Percentiles rank a stretch among this genome's conserved stretches.
These are phyloP conservation scores for Schizophyllum commune DNA, from an alignment of 1,284 basidiomycete species.

Conservation along the genomic window DNA sequence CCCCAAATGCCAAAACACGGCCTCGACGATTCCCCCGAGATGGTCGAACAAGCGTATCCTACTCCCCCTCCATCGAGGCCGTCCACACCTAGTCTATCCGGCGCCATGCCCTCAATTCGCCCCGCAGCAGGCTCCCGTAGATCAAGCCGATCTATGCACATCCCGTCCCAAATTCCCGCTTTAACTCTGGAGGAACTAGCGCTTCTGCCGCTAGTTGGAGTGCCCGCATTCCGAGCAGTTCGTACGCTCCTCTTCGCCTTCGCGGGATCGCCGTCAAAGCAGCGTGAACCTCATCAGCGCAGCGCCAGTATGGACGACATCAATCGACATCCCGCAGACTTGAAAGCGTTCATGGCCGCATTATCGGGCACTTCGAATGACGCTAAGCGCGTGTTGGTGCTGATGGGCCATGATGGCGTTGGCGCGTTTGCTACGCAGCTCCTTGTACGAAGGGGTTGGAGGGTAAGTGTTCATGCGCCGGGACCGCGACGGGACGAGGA, in stretches of 20 bases:
- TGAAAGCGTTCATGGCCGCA: not conserved
- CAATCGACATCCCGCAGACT: not conserved
- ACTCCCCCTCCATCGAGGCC: slow-evolving; percentile 7
- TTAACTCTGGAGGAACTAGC: slow-evolving; percentile 73
- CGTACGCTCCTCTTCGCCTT: slow-evolving; percentile 41
- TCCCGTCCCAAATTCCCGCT: slow-evolving; percentile 7
- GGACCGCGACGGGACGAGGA: slow-evolving; percentile 25
- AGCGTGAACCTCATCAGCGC: slow-evolving; percentile 8
- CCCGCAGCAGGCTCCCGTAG: not conserved
- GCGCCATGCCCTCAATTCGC: slow-evolving; percentile 6
- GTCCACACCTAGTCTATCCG: slow-evolving; percentile 1
- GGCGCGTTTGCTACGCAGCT: slow-evolving; percentile 74
- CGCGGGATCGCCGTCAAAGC: not conserved
- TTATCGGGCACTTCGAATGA: not conserved
- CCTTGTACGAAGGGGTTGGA: slow-evolving; percentile 54
- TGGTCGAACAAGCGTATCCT: slow-evolving; percentile 10
- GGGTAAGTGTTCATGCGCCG: slow-evolving; percentile 65
- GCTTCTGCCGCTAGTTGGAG: slow-evolving; percentile 66
- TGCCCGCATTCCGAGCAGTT: slow-evolving; percentile 73
- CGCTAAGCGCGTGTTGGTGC: slow-evolving; percentile 48
- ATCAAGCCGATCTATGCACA: slow-evolving; percentile 1
- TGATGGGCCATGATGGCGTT: slow-evolving; percentile 70
- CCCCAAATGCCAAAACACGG: slow-evolving; percentile 27
- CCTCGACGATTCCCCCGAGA: not conserved
- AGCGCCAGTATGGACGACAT: slow-evolving; percentile 16